These are phyloP conservation scores for Craspedostauros australis DNA, from an alignment of 108 stramenopile species.

Conservation along the genomic window DNA sequence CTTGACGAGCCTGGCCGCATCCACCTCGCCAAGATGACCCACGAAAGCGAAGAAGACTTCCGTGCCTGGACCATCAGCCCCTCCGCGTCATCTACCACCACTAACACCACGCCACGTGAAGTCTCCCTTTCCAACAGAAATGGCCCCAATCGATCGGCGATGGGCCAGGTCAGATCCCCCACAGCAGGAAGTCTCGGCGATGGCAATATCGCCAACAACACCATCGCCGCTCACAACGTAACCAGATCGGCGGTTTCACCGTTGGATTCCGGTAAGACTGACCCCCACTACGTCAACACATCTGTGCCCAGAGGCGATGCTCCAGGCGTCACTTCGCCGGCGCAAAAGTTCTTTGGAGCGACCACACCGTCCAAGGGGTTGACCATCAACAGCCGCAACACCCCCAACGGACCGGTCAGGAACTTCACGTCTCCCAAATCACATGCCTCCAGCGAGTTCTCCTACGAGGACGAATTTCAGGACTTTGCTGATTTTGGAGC, in stretches of 20 bases:
- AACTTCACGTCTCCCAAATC: slow-evolving; percentile 26
- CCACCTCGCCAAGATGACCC: neutral
- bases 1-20: slow-evolving; percentile 14
- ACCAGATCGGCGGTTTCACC: no score
- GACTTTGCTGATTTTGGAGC: slow-evolving; percentile 30
- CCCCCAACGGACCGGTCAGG: neutral
- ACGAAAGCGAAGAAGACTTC: slow-evolving; percentile 43
- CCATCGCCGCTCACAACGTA: neutral
- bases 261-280: no score
- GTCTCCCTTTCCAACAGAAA: no score
- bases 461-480: slow-evolving; percentile 16
- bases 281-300: no score
- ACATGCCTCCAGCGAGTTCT: slow-evolving; percentile 8
- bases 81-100: no score
- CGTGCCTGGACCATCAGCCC: slow-evolving; percentile 52
- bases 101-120: no score
- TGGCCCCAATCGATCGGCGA: no score
- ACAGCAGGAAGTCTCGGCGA: neutral
- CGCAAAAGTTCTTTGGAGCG: no score
- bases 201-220: slow-evolving; percentile 7
- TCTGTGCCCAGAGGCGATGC: no score
- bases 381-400: neutral
- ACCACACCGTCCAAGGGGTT: neutral
- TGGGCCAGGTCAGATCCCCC: no score
- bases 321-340: no score